phyloP scores from a whole-genome alignment of 345 rosid species.

The Murraya koenigii region DNA sequence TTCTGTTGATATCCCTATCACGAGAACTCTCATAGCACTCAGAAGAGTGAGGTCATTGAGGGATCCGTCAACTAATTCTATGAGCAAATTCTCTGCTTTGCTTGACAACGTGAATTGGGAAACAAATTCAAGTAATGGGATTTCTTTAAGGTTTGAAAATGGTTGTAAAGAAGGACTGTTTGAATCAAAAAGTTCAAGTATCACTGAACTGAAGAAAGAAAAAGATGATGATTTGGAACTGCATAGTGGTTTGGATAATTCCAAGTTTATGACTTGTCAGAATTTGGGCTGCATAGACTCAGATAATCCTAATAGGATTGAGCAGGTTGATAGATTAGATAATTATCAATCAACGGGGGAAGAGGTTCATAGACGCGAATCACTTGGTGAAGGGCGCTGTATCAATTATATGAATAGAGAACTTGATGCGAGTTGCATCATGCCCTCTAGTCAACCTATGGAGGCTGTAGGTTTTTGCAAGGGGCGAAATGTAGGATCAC shows the following conservation, averaged over 20 bases:
- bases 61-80: conserved; percentile 91
- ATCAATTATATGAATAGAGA: conserved; percentile 29
- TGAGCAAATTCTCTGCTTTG: conserved; percentile 88
- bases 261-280: conserved; percentile 26
- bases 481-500: conserved; percentile 37
- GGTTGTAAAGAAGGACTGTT: conserved; percentile 23
- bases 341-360: conserved; percentile 30
- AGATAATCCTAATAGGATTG: conserved; percentile 15
- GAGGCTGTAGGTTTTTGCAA: conserved; percentile 51
- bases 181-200: conserved; percentile 29
- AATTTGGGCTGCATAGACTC: conserved; percentile 14
- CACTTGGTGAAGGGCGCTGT: conserved; percentile 28
- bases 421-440: conserved; percentile 32
- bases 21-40: conserved; percentile 84
- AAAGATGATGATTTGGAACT: conserved; percentile 26
- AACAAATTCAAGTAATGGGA: conserved; percentile 65
- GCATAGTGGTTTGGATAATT: conserved; percentile 21
- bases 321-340: conserved; percentile 22
- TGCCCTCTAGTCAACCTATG: conserved; percentile 28
- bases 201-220: conserved; percentile 29
- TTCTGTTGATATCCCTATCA: conserved; percentile 87
- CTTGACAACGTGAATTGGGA: conserved; percentile 89
- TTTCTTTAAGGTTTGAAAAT: conserved; percentile 51
- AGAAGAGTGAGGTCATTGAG: conserved; percentile 89
- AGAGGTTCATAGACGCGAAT: conserved; percentile 19